These are phyloP conservation scores for Plasmodium knowlesi DNA, from an alignment of 169 alveolate genomes.

Conservation along the genomic window DNA sequence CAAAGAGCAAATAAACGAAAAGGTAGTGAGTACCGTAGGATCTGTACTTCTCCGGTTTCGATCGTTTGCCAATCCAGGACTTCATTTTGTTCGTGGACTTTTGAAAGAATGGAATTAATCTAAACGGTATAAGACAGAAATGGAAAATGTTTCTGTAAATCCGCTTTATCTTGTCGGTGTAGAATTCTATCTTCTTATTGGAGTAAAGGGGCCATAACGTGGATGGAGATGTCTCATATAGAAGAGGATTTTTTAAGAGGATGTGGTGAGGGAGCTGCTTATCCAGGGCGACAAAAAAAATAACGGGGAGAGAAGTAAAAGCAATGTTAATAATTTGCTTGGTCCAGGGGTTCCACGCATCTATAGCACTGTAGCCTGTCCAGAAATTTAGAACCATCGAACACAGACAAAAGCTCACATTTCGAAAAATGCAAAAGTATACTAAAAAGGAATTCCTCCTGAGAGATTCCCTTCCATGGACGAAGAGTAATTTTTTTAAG, in stretches of 20 bases:
- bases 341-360: slow-evolving; percentile 86
- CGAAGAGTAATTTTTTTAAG: slow-evolving; percentile 87
- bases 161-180: slow-evolving; percentile 56
- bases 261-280: slow-evolving; percentile 85
- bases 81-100: slow-evolving; percentile 24
- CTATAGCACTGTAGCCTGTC: slow-evolving; percentile 84
- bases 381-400: slow-evolving; percentile 77
- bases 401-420: slow-evolving; percentile 78
- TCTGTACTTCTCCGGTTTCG: slow-evolving; percentile 73
- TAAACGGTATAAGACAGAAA: slow-evolving; percentile 32
- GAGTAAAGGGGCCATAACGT: slow-evolving; percentile 78
- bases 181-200: slow-evolving; percentile 18
- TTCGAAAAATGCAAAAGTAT: slow-evolving; percentile 84
- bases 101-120: slow-evolving; percentile 42
- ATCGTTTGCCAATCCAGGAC: slow-evolving; percentile 76
- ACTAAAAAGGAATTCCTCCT: slow-evolving; percentile 87
- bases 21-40: slow-evolving; percentile 80
- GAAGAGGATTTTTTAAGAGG: slow-evolving; percentile 81
- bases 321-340: slow-evolving; percentile 84
- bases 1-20: slow-evolving; percentile 77
- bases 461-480: slow-evolving; percentile 90
- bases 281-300: slow-evolving; percentile 84
- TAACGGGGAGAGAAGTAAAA: slow-evolving; percentile 84
- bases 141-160: slow-evolving; percentile 9
- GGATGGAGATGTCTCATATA: slow-evolving; percentile 80